Conservation (phyloP, 2,329 filamentous ascomycete species). For the Scedosporium dehoogii region DNA sequence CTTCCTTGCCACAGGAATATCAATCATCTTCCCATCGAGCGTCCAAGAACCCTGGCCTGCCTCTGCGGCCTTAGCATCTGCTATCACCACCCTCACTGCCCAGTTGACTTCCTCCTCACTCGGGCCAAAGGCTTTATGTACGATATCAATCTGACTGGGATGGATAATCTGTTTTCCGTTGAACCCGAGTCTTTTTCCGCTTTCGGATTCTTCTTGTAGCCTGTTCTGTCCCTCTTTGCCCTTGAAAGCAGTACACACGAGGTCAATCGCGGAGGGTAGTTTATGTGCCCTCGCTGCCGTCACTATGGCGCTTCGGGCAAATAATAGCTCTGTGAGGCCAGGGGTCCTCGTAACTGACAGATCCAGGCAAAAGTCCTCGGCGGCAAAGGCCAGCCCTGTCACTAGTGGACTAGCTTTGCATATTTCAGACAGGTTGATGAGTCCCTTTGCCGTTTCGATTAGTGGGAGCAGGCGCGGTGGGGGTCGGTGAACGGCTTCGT, state of each 20-base stretch:
- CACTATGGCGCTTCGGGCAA: conserved; percentile 76
- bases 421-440: conserved; percentile 68
- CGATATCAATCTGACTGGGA: conserved; percentile 67
- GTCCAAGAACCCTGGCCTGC: conserved; percentile 79
- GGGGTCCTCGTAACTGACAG: conserved; percentile 77
- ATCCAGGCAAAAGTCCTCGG: conserved; percentile 89
- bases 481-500: conserved; percentile 24
- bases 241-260: conserved; percentile 76
- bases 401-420: conserved; percentile 63
- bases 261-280: conserved; percentile 72
- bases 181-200: conserved; percentile 74
- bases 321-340: conserved; percentile 72
- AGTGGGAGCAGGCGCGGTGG: conserved; percentile 62
- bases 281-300: conserved; percentile 70
- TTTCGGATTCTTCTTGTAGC: conserved; percentile 63
- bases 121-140: conserved; percentile 69
- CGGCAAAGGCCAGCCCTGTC: conserved; percentile 78
- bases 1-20: conserved; percentile 72
- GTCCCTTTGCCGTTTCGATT: conserved; percentile 67
- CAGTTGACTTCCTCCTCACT: conserved; percentile 63
- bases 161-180: conserved; percentile 97
- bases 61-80: conserved; percentile 69
- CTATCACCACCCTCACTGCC: conserved; percentile 69
- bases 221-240: conserved; percentile 52
- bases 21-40: conserved; percentile 82